Evolutionary conservation across 129 eudicot genomes (phyloP).

Genomic region (Centaurea solstitialis): DNA sequence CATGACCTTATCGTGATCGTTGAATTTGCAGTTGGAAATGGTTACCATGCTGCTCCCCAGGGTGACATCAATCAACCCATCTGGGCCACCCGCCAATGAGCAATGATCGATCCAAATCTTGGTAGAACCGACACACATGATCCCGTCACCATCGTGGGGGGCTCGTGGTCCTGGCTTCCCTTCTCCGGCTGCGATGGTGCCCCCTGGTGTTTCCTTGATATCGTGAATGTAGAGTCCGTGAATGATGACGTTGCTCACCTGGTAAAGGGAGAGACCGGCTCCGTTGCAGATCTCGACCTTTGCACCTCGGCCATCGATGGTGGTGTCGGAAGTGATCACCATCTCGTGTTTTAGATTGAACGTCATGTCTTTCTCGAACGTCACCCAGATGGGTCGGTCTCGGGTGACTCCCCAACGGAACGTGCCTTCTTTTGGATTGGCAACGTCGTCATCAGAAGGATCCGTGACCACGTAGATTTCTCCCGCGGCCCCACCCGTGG

Average conservation of each 20-base stretch:
- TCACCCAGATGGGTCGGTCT: conserved; percentile 30
- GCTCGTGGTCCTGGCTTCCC: conserved; percentile 46
- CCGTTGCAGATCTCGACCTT: conserved; percentile 28
- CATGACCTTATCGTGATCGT: conserved; percentile 52
- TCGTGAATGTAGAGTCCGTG: conserved; percentile 37
- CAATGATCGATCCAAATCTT: conserved; percentile 74
- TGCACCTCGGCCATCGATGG: conserved; percentile 39
- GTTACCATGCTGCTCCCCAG: conserved; percentile 61
- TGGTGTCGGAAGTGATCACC: conserved; percentile 23
- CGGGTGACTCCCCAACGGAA: conserved; percentile 27
- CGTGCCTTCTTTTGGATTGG: conserved; percentile 33
- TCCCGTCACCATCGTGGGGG: conserved; percentile 64
- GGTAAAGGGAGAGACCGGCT: conserved; percentile 29
- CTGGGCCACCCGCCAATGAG: conserved; percentile 43
- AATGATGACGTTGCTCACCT: conserved; percentile 29
- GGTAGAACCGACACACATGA: conserved; percentile 42
- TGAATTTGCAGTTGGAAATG: conserved; percentile 67
- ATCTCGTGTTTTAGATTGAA: conserved; percentile 29
- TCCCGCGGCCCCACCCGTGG: conserved; percentile 35
- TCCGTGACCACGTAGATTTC: conserved; percentile 30
- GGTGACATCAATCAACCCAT: conserved; percentile 73
- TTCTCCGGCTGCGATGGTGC: conserved; percentile 44
- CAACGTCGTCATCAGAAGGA: conserved; percentile 21
- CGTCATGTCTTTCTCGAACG: conserved; percentile 25
- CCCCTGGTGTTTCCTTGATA: conserved; percentile 45